These are phyloP conservation scores for Teunomyces pallodes DNA, from an alignment of 805 yeast genomes.

Conservation along the genomic window DNA sequence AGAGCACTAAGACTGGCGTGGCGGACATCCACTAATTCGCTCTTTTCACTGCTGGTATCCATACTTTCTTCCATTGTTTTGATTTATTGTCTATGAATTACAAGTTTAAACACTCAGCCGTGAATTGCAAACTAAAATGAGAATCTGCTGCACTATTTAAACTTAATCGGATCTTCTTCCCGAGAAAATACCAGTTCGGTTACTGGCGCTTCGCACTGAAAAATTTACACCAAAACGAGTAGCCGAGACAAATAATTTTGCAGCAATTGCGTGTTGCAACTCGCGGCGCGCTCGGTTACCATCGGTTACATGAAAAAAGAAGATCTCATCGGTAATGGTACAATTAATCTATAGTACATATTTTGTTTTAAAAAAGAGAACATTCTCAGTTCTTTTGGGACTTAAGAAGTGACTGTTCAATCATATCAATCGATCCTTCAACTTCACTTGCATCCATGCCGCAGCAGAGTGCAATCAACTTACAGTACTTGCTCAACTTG, in stretches of 20 bases:
- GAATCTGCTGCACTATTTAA: neutral
- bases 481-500: slow-evolving; percentile 38
- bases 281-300: neutral
- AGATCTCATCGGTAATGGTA: neutral
- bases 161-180: neutral
- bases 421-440: slow-evolving; percentile 40
- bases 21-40: neutral
- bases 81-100: too few species aligned
- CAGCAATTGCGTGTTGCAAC: slow-evolving; percentile 2
- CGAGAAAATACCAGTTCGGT: neutral
- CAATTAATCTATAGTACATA: neutral
- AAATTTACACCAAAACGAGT: neutral
- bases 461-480: slow-evolving; percentile 40
- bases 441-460: slow-evolving; percentile 42
- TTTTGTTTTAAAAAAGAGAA: neutral
- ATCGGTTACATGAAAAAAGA: neutral
- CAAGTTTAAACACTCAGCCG: too few species aligned
- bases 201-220: neutral
- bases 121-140: too few species aligned
- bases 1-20: slow-evolving; percentile 8
- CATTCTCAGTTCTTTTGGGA: slow-evolving; percentile 7
- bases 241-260: neutral
- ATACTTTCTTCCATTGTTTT: neutral
- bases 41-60: slow-evolving; percentile 1
- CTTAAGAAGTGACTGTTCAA: slow-evolving; percentile 37